Conservation (phyloP, 2,329 filamentous ascomycete genomes). For the Daldinia eschscholtzii region DNA sequence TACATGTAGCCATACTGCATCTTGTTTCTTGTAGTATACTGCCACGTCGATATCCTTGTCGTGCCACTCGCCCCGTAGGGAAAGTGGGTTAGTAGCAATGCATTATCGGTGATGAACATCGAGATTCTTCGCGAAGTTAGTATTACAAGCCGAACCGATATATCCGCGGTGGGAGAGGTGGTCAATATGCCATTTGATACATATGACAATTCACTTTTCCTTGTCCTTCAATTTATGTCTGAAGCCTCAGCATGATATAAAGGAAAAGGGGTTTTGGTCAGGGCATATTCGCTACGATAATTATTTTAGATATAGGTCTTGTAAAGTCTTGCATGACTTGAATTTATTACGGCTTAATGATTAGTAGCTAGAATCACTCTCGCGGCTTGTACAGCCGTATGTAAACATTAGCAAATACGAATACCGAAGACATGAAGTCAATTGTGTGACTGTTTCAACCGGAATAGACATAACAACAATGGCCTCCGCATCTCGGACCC, state of each 20-base stretch:
- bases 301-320: not conserved
- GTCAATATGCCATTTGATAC: not conserved
- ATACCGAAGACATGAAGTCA: not conserved
- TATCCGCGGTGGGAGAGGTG: not conserved
- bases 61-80: not conserved
- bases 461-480: slow-evolving; percentile 7
- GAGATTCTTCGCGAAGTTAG: not conserved
- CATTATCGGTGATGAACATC: slow-evolving; percentile 8
- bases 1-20: not conserved
- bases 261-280: not conserved
- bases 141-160: not conserved
- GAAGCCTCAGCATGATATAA: not conserved
- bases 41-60: not conserved
- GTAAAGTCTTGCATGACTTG: not conserved
- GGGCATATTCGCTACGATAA: not conserved
- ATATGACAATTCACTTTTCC: not conserved
- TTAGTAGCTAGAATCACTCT: not conserved
- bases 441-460: slow-evolving; percentile 4
- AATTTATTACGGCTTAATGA: not conserved
- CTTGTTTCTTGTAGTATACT: not conserved
- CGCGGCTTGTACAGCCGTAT: not conserved
- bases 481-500: slow-evolving; percentile 14
- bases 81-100: not conserved
- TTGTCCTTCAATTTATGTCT: not conserved
- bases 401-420: not conserved